Evolutionary conservation across 2,329 filamentous ascomycete species (phyloP).

Genomic region (Fusarium nodosum): DNA sequence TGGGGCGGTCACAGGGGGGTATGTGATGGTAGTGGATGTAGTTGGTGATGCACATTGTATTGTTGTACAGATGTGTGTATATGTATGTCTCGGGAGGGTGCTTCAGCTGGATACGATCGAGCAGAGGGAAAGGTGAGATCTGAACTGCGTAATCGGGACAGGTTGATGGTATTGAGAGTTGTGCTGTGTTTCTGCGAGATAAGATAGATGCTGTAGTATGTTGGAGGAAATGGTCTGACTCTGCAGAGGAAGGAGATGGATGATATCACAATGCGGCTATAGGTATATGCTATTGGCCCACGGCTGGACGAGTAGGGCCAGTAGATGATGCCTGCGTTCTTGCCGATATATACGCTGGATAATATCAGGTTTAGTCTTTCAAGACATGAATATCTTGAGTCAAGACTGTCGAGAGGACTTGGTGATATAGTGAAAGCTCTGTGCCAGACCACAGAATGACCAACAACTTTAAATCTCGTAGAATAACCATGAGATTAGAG

Average conservation of each 20-base stretch:
- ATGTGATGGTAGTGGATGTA: conserved; percentile 66
- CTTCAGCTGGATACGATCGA: conserved; percentile 42
- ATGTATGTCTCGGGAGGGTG: conserved; percentile 47
- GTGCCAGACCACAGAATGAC: neutral
- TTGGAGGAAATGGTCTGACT: conserved; percentile 2
- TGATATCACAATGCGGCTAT: conserved; percentile 14
- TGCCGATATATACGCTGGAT: neutral
- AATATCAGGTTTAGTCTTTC: neutral
- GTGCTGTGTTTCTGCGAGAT: neutral
- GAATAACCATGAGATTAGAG: neutral
- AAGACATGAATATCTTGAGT: neutral
- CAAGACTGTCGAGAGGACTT: neutral
- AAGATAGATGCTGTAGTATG: conserved; percentile 8
- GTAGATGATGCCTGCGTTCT: neutral
- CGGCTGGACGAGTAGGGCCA: neutral
- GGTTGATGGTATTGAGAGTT: neutral
- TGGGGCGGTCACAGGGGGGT: conserved; percentile 57
- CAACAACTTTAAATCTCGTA: neutral
- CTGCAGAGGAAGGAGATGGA: neutral
- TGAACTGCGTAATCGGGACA: conserved; percentile 17
- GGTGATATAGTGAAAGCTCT: neutral
- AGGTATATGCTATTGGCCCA: neutral
- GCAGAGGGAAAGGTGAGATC: conserved; percentile 2
- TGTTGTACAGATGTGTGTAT: conserved; percentile 34
- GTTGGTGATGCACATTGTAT: conserved; percentile 65